These are phyloP conservation scores for Apiospora saccharicola DNA, from an alignment of 2,329 filamentous ascomycete genomes.

Conservation along the genomic window DNA sequence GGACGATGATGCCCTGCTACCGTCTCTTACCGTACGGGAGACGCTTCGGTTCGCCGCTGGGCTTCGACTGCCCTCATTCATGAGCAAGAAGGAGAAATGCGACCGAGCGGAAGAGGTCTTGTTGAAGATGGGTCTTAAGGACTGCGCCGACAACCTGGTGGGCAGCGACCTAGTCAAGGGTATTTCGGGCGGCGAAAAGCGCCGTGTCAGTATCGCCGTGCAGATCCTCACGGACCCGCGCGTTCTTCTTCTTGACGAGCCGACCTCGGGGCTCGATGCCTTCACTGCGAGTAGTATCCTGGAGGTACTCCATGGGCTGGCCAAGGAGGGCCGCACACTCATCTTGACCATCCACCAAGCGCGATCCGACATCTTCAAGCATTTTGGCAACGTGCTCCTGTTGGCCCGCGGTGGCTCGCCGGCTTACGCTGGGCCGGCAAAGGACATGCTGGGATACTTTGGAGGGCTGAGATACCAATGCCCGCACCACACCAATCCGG, in stretches of 20 bases:
- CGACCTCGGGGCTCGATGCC: conserved; percentile 78
- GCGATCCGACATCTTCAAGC: conserved; percentile 73
- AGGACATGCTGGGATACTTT: conserved; percentile 72
- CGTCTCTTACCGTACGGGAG: conserved; percentile 78
- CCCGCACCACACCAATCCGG: conserved; percentile 75
- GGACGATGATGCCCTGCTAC: conserved; percentile 77
- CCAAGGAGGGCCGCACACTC: conserved; percentile 75
- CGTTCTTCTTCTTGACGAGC: conserved; percentile 77
- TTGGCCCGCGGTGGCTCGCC: conserved; percentile 73
- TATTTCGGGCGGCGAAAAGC: conserved; percentile 81
- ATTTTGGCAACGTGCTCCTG: conserved; percentile 76
- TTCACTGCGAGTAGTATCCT: conserved; percentile 82
- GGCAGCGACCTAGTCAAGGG: conserved; percentile 78
- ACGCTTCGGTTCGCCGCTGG: conserved; percentile 76
- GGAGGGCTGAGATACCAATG: conserved; percentile 66
- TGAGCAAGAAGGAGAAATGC: conserved; percentile 72
- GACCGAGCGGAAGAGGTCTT: conserved; percentile 74
- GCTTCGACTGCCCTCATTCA: conserved; percentile 73
- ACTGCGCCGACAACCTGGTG: conserved; percentile 78
- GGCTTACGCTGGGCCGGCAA: conserved; percentile 70
- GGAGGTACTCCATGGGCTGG: conserved; percentile 74
- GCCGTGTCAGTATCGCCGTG: conserved; percentile 78
- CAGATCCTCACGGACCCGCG: conserved; percentile 80
- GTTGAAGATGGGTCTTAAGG: conserved; percentile 78
- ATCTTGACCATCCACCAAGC: conserved; percentile 83